Conservation (phyloP, 176 grass and related monocot genomes). For the Juncus effusus region DNA sequence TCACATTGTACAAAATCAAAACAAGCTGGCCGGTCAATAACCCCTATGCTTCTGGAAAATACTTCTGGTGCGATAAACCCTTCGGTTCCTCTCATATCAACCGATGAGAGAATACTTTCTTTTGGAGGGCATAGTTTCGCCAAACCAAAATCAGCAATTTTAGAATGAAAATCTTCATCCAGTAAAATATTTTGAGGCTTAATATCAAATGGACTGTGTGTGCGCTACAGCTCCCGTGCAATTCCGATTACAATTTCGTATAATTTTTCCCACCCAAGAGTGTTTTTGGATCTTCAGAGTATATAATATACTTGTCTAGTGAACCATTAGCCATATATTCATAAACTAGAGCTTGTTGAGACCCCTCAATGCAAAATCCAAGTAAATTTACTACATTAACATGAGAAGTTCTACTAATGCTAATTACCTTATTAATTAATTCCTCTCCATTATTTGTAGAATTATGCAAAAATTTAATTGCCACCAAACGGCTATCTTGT, state of each 20-base stretch:
- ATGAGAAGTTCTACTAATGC: slow-evolving; percentile 57
- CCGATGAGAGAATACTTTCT: slow-evolving; percentile 48
- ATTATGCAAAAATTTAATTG: slow-evolving; percentile 41
- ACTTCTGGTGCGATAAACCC: slow-evolving; percentile 65
- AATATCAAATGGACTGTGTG: slow-evolving; percentile 65
- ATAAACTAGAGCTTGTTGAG: slow-evolving; percentile 48
- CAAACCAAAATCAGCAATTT: slow-evolving; percentile 57
- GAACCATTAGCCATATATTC: slow-evolving; percentile 58
- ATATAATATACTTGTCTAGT: slow-evolving; percentile 47
- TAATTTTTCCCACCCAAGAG: slow-evolving; percentile 41
- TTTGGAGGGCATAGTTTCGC: slow-evolving; percentile 36
- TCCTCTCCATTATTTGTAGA: slow-evolving; percentile 35
- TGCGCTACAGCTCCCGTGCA: slow-evolving; percentile 42
- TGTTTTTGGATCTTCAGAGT: slow-evolving; percentile 36
- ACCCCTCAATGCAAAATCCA: slow-evolving; percentile 44
- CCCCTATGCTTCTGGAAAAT: slow-evolving; percentile 32
- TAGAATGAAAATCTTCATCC: slow-evolving; percentile 36
- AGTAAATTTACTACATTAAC: slow-evolving; percentile 47
- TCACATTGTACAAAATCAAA: too few relatives aligned
- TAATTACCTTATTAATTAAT: slow-evolving; percentile 47
- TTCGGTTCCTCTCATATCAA: slow-evolving; percentile 46
- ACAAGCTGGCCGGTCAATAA: too few relatives aligned
- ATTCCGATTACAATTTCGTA: slow-evolving; percentile 43
- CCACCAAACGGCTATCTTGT: slow-evolving; percentile 24
- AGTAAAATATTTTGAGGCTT: slow-evolving; percentile 65